phyloP scores from a whole-genome alignment of 805 yeast species.

The Suhomyces sp. region DNA sequence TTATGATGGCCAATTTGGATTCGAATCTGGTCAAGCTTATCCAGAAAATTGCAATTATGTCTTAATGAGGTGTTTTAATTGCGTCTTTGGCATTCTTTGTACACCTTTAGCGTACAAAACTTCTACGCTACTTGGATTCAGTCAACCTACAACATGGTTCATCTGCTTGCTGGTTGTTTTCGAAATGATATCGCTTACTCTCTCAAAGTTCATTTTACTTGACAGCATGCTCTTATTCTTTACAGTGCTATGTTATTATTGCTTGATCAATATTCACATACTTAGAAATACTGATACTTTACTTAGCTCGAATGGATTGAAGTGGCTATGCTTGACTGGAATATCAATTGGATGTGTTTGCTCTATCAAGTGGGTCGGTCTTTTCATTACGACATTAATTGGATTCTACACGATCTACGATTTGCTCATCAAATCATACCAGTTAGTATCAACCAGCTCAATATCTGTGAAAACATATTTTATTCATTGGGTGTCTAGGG shows the following conservation, averaged over 20 bases:
- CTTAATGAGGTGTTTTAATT: conserved; percentile 71
- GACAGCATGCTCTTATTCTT: conserved; percentile 78
- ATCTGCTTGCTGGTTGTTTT: conserved; percentile 62
- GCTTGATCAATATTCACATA: conserved; percentile 47
- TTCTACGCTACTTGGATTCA: conserved; percentile 33
- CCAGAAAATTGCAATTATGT: conserved; percentile 63
- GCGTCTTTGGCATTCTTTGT: conserved; percentile 62
- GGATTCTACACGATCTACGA: conserved; percentile 62
- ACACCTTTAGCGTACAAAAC: conserved; percentile 64
- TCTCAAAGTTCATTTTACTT: conserved; percentile 71
- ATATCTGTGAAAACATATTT: conserved; percentile 33
- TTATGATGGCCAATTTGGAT: conserved; percentile 75
- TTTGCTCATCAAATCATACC: conserved; percentile 45
- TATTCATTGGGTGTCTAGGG: conserved; percentile 72
- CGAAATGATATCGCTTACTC: conserved; percentile 67
- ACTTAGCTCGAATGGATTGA: conserved; percentile 41
- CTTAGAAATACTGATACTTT: conserved; percentile 39
- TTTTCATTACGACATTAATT: conserved; percentile 60
- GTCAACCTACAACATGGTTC: conserved; percentile 49
- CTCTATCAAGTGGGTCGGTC: conserved; percentile 84
- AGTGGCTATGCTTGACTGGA: conserved; percentile 64
- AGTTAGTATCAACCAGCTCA: conserved; percentile 18
- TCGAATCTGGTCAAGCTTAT: conserved; percentile 62
- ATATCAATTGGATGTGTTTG: conserved; percentile 78
- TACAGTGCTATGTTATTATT: conserved; percentile 49